A percentile compares a stretch with the other conserved stretches of the same genome.
These are phyloP conservation scores for Lecanicillium sp. DNA, from an alignment of 2,329 filamentous ascomycete genomes.

Conservation along the genomic window DNA sequence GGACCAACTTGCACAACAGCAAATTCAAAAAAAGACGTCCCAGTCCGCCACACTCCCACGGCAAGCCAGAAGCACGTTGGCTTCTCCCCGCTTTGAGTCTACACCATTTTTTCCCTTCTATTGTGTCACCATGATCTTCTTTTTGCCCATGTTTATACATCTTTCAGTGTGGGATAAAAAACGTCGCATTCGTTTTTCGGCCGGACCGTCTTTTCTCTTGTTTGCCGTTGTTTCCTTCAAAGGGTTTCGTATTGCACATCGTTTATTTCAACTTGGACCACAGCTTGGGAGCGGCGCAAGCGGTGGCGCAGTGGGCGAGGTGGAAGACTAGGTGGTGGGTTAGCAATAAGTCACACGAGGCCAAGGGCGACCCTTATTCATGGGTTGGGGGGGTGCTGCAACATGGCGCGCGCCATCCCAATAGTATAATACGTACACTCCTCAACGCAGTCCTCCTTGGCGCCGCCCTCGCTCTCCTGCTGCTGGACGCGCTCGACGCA, in stretches of 20 bases:
- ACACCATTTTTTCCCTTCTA: background rate
- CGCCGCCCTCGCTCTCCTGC: slow-evolving; percentile 60
- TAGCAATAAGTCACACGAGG: background rate
- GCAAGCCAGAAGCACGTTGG: too few species aligned
- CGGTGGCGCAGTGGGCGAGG: slow-evolving; percentile 87
- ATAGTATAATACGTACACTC: slow-evolving; percentile 81
- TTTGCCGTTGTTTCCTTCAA: too few species aligned
- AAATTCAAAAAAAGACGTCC: background rate
- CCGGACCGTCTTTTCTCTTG: slow-evolving; percentile 3
- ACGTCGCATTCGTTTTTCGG: background rate
- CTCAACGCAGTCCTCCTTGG: slow-evolving; percentile 95
- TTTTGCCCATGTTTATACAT: slow-evolving; percentile 9
- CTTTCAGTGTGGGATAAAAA: slow-evolving; percentile 6
- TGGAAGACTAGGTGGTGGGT: slow-evolving; percentile 74
- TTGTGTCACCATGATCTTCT: background rate
- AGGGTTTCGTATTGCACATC: background rate
- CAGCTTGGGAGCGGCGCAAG: slow-evolving; percentile 94
- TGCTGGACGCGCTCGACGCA: slow-evolving; percentile 83
- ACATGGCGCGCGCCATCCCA: too few species aligned
- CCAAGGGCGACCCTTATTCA: too few species aligned
- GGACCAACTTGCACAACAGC: slow-evolving; percentile 3
- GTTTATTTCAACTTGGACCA: slow-evolving; percentile 86
- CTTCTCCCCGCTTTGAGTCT: background rate
- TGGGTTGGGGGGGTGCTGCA: too few species aligned
- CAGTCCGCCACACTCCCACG: background rate